Percentiles rank a stretch among this genome's conserved stretches.
Evolutionary conservation across 805 yeast species (phyloP).

Genomic region (Barnettozyma californica): DNA sequence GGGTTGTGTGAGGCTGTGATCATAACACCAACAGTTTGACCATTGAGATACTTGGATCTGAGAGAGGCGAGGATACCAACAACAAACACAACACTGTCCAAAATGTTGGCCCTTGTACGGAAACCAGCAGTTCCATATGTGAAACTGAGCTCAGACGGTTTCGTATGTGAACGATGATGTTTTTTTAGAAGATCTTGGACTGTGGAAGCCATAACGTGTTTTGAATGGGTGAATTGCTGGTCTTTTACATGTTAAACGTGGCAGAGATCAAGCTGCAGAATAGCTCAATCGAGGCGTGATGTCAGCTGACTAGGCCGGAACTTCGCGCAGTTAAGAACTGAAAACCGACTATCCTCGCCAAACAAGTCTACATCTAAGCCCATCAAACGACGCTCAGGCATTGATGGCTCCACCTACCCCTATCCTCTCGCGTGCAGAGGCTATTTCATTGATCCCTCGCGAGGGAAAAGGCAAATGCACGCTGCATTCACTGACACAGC

Average conservation of each 20-base stretch:
- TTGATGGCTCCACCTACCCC: slow-evolving; percentile 49
- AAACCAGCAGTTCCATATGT: slow-evolving; percentile 98
- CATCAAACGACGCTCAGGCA: background rate
- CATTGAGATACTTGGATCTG: slow-evolving; percentile 66
- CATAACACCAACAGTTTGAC: slow-evolving; percentile 88
- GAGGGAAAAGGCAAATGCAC: slow-evolving; percentile 23
- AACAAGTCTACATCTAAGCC: background rate
- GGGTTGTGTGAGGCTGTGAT: slow-evolving; percentile 95
- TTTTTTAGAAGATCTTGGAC: slow-evolving; percentile 12
- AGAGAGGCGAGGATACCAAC: slow-evolving; percentile 80
- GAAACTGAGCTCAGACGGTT: slow-evolving; percentile 40
- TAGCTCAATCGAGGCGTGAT: background rate
- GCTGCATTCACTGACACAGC: slow-evolving; percentile 39
- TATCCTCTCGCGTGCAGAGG: slow-evolving; percentile 34
- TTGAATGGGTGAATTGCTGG: background rate
- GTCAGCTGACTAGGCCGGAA: background rate
- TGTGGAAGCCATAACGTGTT: slow-evolving; percentile 8
- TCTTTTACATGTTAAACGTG: background rate
- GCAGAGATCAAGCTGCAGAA: background rate
- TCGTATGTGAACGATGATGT: slow-evolving; percentile 24
- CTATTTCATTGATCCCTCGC: slow-evolving; percentile 16
- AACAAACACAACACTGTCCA: slow-evolving; percentile 79
- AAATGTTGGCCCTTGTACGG: slow-evolving; percentile 60
- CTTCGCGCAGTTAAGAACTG: background rate
- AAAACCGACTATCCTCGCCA: background rate